phyloP scores from a whole-genome alignment of 352 stramenopile genomes.

The Globisporangium spiculum region DNA sequence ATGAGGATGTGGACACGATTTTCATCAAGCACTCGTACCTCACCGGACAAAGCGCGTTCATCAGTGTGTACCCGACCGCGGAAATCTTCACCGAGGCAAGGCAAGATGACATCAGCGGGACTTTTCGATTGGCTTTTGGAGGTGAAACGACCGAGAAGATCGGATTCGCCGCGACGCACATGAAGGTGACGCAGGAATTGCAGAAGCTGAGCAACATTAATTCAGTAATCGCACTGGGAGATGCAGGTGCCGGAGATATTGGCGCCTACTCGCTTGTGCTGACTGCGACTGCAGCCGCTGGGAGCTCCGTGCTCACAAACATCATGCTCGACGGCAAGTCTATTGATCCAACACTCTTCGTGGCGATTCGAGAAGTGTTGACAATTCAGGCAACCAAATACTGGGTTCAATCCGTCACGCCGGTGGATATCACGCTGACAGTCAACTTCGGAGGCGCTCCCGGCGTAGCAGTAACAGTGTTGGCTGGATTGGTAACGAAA shows the following conservation, averaged over 20 bases:
- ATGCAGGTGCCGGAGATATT: constrained; percentile 37
- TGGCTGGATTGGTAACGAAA: constrained; percentile 53
- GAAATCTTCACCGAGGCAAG: constrained; percentile 58
- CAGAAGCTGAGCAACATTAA: constrained; percentile 61
- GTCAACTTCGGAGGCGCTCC: constrained; percentile 17
- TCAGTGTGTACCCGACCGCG: constrained; percentile 68
- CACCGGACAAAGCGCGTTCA: constrained; percentile 63
- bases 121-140: constrained; percentile 55
- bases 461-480: constrained; percentile 23
- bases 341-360: constrained; percentile 61
- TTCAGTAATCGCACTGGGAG: constrained; percentile 58
- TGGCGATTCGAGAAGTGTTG: constrained; percentile 62
- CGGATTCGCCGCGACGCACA: constrained; percentile 55
- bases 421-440: constrained; percentile 43
- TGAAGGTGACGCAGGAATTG: constrained; percentile 68
- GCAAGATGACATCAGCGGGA: constrained; percentile 57
- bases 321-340: constrained; percentile 33
- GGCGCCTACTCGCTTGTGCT: constrained; percentile 59
- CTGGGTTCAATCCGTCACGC: constrained; percentile 43
- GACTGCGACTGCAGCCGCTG: constrained; percentile 32
- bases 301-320: constrained; percentile 34
- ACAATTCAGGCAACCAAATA: constrained; percentile 28
- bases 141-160: constrained; percentile 56
- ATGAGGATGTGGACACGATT: constrained; percentile 63
- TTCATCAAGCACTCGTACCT: constrained; percentile 72